Percentiles rank a stretch among this genome's conserved stretches.
Evolutionary conservation across 176 grass and related monocot genomes (phyloP).

Genomic region (Calamus simplicifolius): DNA sequence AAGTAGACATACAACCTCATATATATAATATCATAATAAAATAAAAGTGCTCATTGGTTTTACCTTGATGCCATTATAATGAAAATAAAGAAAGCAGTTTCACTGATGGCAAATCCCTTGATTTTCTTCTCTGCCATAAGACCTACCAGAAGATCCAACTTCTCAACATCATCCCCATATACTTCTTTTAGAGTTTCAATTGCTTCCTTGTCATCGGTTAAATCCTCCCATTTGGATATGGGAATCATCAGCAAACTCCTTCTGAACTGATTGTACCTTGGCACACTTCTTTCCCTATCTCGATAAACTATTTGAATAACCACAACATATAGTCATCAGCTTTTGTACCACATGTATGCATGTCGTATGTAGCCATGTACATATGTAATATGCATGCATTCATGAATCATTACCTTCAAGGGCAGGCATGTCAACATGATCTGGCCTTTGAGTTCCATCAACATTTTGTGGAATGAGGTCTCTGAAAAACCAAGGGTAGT

Average conservation of each 20-base stretch:
- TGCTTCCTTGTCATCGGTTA: slow-evolving; percentile 46
- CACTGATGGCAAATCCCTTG: slow-evolving; percentile 59
- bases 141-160: slow-evolving; percentile 56
- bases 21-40: no score
- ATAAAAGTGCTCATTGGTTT: background rate
- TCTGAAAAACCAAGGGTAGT: slow-evolving; percentile 53
- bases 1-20: no score
- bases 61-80: slow-evolving; percentile 54
- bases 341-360: background rate
- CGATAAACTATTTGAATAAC: slow-evolving; percentile 30
- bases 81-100: slow-evolving; percentile 58
- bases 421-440: slow-evolving; percentile 41
- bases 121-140: slow-evolving; percentile 67
- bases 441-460: slow-evolving; percentile 41
- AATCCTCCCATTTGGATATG: slow-evolving; percentile 46
- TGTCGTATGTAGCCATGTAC: slow-evolving; percentile 9
- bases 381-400: slow-evolving; percentile 14
- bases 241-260: slow-evolving; percentile 35
- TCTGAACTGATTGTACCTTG: slow-evolving; percentile 51
- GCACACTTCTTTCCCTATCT: slow-evolving; percentile 43
- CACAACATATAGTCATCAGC: no score
- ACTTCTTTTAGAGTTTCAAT: slow-evolving; percentile 28
- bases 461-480: slow-evolving; percentile 45
- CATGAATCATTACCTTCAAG: slow-evolving; percentile 40
- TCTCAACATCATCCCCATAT: slow-evolving; percentile 54